Percentiles rank a stretch among this genome's conserved stretches.
These are phyloP conservation scores for Chaetomiaceae sp. DNA, from an alignment of 2,329 filamentous ascomycete species.

Conservation along the genomic window DNA sequence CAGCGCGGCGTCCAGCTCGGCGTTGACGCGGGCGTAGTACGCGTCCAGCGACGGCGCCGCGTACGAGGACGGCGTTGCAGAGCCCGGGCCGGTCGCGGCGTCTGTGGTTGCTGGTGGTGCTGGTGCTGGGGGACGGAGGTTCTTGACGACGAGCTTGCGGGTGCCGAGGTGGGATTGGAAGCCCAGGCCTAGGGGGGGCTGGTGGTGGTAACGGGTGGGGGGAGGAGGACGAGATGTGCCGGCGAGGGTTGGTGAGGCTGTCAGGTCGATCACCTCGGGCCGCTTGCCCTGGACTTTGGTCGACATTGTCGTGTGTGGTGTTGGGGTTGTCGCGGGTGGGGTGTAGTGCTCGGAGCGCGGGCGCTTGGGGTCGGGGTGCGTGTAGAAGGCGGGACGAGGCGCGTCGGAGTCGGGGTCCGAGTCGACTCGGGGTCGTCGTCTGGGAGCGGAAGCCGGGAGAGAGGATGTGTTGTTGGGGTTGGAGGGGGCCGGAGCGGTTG, in stretches of 20 bases:
- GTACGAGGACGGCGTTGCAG: too few relatives aligned
- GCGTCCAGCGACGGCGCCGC: too few relatives aligned
- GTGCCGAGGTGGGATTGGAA: conserved; percentile 73
- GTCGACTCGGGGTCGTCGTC: conserved; percentile 29
- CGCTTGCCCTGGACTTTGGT: conserved; percentile 34
- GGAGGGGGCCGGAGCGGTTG: conserved; percentile 12
- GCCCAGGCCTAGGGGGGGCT: conserved; percentile 37
- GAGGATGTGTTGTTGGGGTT: conserved; percentile 3
- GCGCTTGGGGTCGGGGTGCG: conserved; percentile 29
- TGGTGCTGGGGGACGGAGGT: conserved; percentile 62
- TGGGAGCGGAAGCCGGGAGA: conserved; percentile 14
- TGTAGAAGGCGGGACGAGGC: conserved; percentile 7
- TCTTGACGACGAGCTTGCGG: conserved; percentile 90
- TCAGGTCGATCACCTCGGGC: conserved; percentile 43
- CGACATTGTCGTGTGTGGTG: conserved; percentile 24
- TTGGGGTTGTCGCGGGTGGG: conserved; percentile 6
- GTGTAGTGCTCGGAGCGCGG: conserved; percentile 24
- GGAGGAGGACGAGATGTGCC: too few relatives aligned
- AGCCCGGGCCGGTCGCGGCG: conserved; percentile 53
- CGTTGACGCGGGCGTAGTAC: conserved; percentile 74
- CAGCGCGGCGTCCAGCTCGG: conserved; percentile 69
- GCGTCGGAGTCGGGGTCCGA: conserved; percentile 22
- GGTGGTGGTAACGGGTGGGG: conserved; percentile 6
- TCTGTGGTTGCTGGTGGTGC: conserved; percentile 25
- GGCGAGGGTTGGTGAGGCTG: conserved; percentile 20